A percentile compares a stretch with the other conserved stretches of the same genome.
Conservation (phyloP, 1,284 basidiomycete genomes). For the Irpex sp. region DNA sequence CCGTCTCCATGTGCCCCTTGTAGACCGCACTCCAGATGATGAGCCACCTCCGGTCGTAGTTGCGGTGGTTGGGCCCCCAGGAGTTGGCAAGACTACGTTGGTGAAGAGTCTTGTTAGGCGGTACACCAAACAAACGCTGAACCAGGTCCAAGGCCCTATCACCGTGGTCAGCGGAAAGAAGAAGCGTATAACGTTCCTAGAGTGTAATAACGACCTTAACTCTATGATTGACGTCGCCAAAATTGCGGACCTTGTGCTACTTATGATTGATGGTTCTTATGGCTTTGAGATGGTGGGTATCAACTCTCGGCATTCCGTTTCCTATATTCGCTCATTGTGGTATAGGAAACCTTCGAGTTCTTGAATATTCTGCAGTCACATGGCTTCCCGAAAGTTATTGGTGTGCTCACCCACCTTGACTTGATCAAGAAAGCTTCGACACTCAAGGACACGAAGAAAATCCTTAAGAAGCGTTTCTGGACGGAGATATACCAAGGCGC, state of each 20-base stretch:
- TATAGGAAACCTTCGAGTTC: conserved; percentile 97
- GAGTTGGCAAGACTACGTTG: conserved; percentile 95
- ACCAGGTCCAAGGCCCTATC: conserved; percentile 88
- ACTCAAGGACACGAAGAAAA: conserved; percentile 89
- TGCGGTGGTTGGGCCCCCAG: conserved; percentile 95
- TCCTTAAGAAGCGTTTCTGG: conserved; percentile 99
- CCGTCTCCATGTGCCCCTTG: conserved; percentile 91
- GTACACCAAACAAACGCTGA: conserved; percentile 92
- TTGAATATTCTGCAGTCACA: conserved; percentile 96
- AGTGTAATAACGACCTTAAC: conserved; percentile 97
- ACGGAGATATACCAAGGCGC: conserved; percentile 99
- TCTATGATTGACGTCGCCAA: conserved; percentile 99
- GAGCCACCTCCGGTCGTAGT: conserved; percentile 92
- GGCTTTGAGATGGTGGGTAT: conserved; percentile 93
- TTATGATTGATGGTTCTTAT: conserved; percentile 98
- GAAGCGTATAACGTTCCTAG: conserved; percentile 89
- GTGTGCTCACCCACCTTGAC: conserved; percentile 93
- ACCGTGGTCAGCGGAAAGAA: conserved; percentile 95
- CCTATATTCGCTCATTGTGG: not conserved
- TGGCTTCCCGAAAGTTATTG: conserved; percentile 98
- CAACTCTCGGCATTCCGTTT: not conserved
- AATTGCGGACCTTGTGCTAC: conserved; percentile 90
- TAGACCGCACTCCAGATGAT: conserved; percentile 90
- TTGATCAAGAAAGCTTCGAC: conserved; percentile 91
- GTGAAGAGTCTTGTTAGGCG: conserved; percentile 88